Conservation (phyloP, 1,284 basidiomycete genomes). For the Rhodotorula sp. region DNA sequence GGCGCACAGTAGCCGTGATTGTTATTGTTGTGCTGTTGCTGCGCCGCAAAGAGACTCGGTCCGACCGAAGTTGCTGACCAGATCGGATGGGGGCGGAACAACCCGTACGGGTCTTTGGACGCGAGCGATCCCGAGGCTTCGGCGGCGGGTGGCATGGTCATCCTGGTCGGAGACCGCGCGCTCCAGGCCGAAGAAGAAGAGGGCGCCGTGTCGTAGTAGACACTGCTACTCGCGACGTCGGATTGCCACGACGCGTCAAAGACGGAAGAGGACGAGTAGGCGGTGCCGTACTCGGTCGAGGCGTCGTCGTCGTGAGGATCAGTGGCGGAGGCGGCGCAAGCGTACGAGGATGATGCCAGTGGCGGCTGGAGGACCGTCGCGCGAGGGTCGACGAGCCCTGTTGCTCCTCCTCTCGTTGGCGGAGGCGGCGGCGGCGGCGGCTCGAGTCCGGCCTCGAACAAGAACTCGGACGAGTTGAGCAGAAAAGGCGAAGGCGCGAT, state of each 20-base stretch:
- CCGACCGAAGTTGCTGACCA: not conserved
- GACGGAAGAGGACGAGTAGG: not conserved
- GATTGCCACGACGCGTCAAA: not conserved
- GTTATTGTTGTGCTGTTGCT: not conserved
- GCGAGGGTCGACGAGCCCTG: not conserved
- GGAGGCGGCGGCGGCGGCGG: too few relatives aligned
- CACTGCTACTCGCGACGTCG: not conserved
- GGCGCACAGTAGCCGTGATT: not conserved
- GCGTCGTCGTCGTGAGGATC: not conserved
- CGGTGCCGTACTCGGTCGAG: constrained; percentile 9
- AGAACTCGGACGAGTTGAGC: constrained; percentile 17
- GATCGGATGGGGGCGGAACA: not conserved
- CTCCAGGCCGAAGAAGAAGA: not conserved
- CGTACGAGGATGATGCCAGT: too few relatives aligned
- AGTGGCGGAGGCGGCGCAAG: not conserved
- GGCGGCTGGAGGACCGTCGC: not conserved
- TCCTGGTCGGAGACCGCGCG: not conserved
- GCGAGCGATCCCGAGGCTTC: not conserved
- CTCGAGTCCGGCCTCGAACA: constrained; percentile 15
- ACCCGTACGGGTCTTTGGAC: not conserved
- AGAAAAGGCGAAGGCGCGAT: constrained; percentile 1
- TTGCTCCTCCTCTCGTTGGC: too few relatives aligned
- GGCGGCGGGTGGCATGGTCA: not conserved
- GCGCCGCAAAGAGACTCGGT: not conserved
- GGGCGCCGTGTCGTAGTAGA: constrained; percentile 8